These are phyloP conservation scores for Lippia alba DNA, from an alignment of 305 asterid genomes.

Conservation along the genomic window DNA sequence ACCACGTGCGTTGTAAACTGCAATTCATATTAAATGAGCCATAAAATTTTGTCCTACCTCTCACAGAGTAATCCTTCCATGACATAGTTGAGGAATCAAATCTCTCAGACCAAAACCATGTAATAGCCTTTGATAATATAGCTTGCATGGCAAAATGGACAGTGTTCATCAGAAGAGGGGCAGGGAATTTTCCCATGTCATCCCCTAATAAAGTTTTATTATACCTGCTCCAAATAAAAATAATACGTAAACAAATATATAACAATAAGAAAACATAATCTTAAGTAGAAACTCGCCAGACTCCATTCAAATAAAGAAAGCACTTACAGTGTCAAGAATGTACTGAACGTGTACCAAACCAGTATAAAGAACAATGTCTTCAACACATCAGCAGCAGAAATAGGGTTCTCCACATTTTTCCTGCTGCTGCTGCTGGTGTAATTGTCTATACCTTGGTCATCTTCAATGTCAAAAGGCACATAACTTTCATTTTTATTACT, in stretches of 20 bases:
- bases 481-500: conserved; percentile 48
- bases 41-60: conserved; percentile 58
- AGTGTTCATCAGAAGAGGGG: conserved; percentile 93
- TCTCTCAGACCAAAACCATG: conserved; percentile 89
- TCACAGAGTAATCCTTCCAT: conserved; percentile 86
- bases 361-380: conserved; percentile 83
- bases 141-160: conserved; percentile 97
- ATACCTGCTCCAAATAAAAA: conserved; percentile 60
- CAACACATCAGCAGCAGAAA: conserved; percentile 70
- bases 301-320: conserved; percentile 22
- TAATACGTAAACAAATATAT: background rate
- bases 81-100: conserved; percentile 78
- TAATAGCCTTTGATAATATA: conserved; percentile 75
- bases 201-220: conserved; percentile 95
- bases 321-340: conserved; percentile 90
- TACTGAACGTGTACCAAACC: conserved; percentile 95
- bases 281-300: conserved; percentile 28
- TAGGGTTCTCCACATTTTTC: conserved; percentile 39
- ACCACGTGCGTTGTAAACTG: background rate
- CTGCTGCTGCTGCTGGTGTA: conserved; percentile 3
- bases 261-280: conserved; percentile 20
- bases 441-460: conserved; percentile 33
- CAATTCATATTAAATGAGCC: conserved; percentile 3
- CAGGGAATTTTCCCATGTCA: conserved; percentile 92
- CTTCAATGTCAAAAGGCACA: conserved; percentile 77